These are phyloP conservation scores for Abelmoschus esculentus DNA, from an alignment of 345 rosid species.

Conservation along the genomic window DNA sequence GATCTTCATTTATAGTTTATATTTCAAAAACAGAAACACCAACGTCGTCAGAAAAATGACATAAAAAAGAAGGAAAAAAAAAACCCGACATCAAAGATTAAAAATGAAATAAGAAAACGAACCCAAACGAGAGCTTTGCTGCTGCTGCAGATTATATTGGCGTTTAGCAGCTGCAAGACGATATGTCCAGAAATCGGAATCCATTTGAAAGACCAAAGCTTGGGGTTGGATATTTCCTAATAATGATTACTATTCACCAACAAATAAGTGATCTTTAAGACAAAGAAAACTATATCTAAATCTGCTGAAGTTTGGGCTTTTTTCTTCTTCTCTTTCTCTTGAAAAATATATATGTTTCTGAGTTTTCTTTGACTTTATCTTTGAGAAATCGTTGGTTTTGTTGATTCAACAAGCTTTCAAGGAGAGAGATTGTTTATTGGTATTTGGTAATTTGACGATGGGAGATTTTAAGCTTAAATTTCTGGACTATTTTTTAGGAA, in stretches of 20 bases:
- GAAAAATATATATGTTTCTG: background rate
- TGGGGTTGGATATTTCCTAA: background rate
- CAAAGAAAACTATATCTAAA: background rate
- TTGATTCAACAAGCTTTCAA: background rate
- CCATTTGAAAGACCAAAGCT: conserved; percentile 23
- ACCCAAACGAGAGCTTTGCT: conserved; percentile 38
- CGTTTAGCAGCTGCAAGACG: conserved; percentile 55
- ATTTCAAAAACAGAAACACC: background rate
- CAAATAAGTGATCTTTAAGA: background rate
- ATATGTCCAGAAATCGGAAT: conserved; percentile 53
- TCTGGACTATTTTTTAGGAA: background rate
- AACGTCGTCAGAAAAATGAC: background rate
- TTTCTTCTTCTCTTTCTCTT: background rate
- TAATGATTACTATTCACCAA: background rate
- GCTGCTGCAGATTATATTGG: conserved; percentile 35
- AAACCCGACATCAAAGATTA: background rate
- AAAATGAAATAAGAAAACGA: background rate
- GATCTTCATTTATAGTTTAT: conserved; percentile 21
- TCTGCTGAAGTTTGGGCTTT: background rate
- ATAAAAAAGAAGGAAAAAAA: background rate
- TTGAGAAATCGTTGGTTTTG: background rate
- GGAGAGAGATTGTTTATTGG: background rate
- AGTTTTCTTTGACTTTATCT: background rate
- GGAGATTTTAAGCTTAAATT: background rate
- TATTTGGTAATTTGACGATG: background rate